Conservation (phyloP, 2,329 filamentous ascomycete genomes). For the Cyclaneusma minus region DNA sequence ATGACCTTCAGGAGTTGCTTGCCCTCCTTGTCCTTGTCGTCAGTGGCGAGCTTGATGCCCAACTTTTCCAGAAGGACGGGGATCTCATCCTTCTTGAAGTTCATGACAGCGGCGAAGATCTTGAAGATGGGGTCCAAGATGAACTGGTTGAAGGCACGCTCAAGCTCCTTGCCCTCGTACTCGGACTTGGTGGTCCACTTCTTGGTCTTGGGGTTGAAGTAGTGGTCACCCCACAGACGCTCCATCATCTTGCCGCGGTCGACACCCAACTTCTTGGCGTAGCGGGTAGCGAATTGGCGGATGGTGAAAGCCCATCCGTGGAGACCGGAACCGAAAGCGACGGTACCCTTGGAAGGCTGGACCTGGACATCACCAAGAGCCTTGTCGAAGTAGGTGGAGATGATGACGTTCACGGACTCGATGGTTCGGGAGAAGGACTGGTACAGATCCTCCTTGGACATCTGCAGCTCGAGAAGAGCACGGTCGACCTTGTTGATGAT, state of each 20-base stretch:
- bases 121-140: constrained; percentile 99
- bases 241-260: constrained; percentile 99
- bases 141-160: constrained; percentile 99
- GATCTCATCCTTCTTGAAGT: constrained; percentile 96
- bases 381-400: constrained; percentile 98
- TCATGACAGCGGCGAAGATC: constrained; percentile 93
- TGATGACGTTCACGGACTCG: constrained; percentile 99
- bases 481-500: constrained; percentile 99
- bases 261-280: constrained; percentile 99
- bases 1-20: constrained; percentile 96
- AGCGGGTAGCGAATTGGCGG: constrained; percentile 89
- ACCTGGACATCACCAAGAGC: constrained; percentile 94
- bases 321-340: constrained; percentile 98
- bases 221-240: constrained; percentile 99
- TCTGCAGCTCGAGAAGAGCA: constrained; percentile 96
- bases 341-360: constrained; percentile 92
- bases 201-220: constrained; percentile 99
- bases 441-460: constrained; percentile 98
- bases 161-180: constrained; percentile 73
- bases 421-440: constrained; percentile 99
- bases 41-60: constrained; percentile 71
- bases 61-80: constrained; percentile 78
- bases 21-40: constrained; percentile 89
- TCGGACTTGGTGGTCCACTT: constrained; percentile 91
- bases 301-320: constrained; percentile 99